Conservation (phyloP, 129 eudicot species). For the Saposhnikovia divaricata region DNA sequence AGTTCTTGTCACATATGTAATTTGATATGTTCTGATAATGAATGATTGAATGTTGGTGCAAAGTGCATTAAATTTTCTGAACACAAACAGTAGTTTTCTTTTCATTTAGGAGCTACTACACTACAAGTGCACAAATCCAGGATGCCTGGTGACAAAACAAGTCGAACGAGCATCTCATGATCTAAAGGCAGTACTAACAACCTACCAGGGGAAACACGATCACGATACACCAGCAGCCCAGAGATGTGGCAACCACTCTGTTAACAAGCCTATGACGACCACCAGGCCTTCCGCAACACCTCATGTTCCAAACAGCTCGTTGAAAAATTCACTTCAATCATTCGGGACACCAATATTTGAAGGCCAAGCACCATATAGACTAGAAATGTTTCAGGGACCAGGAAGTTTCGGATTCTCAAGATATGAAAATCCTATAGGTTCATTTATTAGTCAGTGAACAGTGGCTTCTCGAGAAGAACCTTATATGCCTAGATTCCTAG, state of each 20-base stretch:
- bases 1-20: too few relatives aligned
- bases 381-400: conserved; percentile 30
- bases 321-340: conserved; percentile 8
- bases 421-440: conserved; percentile 17
- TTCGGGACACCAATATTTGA: conserved; percentile 11
- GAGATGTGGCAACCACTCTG: conserved; percentile 27
- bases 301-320: conserved; percentile 21
- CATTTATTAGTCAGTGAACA: conserved; percentile 21
- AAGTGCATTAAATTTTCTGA: background rate
- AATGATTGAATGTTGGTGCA: too few relatives aligned
- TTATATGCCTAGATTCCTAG: conserved; percentile 35
- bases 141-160: conserved; percentile 64
- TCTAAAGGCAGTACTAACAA: conserved; percentile 53
- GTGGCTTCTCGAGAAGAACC: conserved; percentile 39
- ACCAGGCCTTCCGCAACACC: conserved; percentile 23
- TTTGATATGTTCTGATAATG: too few relatives aligned
- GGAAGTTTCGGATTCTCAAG: conserved; percentile 23
- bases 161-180: conserved; percentile 80
- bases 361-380: conserved; percentile 23
- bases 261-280: conserved; percentile 21
- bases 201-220: conserved; percentile 87
- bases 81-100: background rate
- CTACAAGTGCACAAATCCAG: conserved; percentile 65
- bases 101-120: conserved; percentile 74
- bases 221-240: conserved; percentile 62